A percentile compares a stretch with the other conserved stretches of the same genome.
Conservation (phyloP, 169 alveolate genomes). For the Amoebophrya sp. region DNA sequence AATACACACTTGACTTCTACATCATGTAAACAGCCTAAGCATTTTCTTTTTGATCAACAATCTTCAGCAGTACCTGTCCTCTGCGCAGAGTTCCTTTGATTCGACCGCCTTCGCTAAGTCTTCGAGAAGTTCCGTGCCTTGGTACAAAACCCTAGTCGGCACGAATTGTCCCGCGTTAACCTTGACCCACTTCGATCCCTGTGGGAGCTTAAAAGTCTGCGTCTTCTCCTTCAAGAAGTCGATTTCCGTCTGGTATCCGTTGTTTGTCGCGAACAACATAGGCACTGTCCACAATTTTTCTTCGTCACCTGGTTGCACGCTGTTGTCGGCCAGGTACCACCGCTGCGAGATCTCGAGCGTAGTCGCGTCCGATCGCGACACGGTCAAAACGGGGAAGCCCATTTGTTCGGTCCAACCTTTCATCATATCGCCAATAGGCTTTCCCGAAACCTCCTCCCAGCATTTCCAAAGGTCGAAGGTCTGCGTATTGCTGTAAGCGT, state of each 20-base stretch:
- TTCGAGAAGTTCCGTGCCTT: background rate
- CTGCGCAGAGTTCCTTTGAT: background rate
- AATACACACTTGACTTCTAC: too few relatives aligned
- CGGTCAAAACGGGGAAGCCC: conserved; percentile 35
- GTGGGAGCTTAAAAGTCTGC: conserved; percentile 19
- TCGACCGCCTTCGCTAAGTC: background rate
- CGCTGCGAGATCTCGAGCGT: background rate
- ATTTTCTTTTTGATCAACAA: too few relatives aligned
- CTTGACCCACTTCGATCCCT: background rate
- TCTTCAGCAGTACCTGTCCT: background rate
- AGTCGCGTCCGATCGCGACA: background rate
- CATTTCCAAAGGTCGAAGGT: conserved; percentile 44
- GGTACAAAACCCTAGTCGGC: background rate
- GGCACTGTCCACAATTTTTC: background rate
- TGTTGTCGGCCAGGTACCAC: background rate
- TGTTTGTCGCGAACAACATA: background rate
- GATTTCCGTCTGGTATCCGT: background rate
- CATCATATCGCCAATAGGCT: conserved; percentile 49
- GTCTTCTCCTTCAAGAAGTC: background rate
- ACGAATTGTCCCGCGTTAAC: background rate
- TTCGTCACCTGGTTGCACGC: background rate
- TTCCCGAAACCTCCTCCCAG: conserved; percentile 42
- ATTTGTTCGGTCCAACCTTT: conserved; percentile 48
- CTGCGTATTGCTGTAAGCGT: conserved; percentile 41
- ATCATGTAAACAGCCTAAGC: too few relatives aligned